Base-by-base conservation (phyloP, 2,329 filamentous ascomycete species). In the Fusarium decemcellulare region DNA sequence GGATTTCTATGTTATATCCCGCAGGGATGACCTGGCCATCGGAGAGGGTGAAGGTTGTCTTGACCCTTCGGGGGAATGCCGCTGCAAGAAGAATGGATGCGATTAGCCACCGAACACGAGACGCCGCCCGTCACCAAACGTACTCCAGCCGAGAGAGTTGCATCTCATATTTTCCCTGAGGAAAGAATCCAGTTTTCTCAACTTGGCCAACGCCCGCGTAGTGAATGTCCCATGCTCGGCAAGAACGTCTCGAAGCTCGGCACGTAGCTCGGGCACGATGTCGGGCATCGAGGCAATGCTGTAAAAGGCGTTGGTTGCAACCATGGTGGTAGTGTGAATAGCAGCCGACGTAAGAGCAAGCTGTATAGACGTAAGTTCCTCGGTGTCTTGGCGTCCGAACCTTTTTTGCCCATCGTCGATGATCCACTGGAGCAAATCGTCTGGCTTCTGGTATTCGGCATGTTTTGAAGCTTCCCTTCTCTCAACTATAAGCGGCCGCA, bases 101-200 rank as follows among this genome's bases (percentile, higher is more conserved):
- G 0, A 5, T 4, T 0, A 16, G 0, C 4, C 4, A 36, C 12
- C 32, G 32, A 23, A 23, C 18, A 23, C 18, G 18, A 23, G 18
- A 23, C 3, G 18, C 4, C 18, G 18, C 18, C 18, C 18, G 18
- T 23, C 18, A 23, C 18, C 18, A 23, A 23, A 12, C 32, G 2
- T 36, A 36, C 32, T 36, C 32, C 32, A 36, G 6, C 44, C 44
- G 12, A 48, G 44, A 30, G 44, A n/a, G 27, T 32, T 15, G 27
- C 27, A 48, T 32, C 44, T 30, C 44, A 48, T 48, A 11, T 16
- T 61, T 8, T 61, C 59, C 2, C 47, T 61, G n/a, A 61, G 42
- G 14, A 61, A 61, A 1, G 34, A 48, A 6, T 61, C 59, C 52
- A 61, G 56, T 37, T 43, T 61, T 15, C 57, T 57, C 59, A 61